Base-by-base conservation (phyloP, 768 basidiomycete genomes). In the Suillus clintonianus region DNA sequence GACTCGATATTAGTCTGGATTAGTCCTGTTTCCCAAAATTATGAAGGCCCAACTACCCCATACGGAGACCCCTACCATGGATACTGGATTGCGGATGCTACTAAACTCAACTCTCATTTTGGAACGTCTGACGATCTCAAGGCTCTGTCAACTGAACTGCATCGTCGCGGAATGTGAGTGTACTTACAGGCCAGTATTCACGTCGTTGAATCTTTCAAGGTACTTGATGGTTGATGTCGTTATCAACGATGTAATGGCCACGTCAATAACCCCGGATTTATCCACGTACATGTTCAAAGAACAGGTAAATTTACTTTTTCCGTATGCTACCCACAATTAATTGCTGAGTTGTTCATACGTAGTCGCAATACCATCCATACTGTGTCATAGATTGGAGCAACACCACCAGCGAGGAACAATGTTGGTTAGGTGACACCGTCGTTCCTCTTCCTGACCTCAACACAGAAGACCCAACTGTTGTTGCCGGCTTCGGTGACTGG, bases 11-110 rank as follows among this genome's bases (percentile, higher is more conserved):
- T 64, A 88, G 88, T 93, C 53, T 94, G 92, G 92, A 93, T 92
- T 64, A 91, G 89, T 64, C 93, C 92, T 13, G 84, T 94, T 19
- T 87, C 85, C 63, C 84, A 92, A 75, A 93, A 93, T 72, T 92
- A 90, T 64, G 76, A 90, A 42, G 90, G 91, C 0, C 85, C 88
- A 14, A 72, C 83, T 54, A 87, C 90, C 3, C 78, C 85, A 1
- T 94, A 93, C 72, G 91, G 92, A 22, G 90, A 92, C 69, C 78
- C 94, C 17, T 95, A 95, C 76, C 92, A 94, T 69, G 92, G 92
- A 19, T 94, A 94, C 76, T 94, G 93, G 92, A 82, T 86, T 36
- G 83, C 86, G 59, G 88, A 94, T 72, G 81, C 89, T 34, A 79
- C 86, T 63, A 69, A 83, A 66, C 81, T 94, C 45, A 94, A 94